Evolutionary conservation across 2,329 filamentous ascomycete species (phyloP).

Genomic region (Aureobasidium mangrovei): DNA sequence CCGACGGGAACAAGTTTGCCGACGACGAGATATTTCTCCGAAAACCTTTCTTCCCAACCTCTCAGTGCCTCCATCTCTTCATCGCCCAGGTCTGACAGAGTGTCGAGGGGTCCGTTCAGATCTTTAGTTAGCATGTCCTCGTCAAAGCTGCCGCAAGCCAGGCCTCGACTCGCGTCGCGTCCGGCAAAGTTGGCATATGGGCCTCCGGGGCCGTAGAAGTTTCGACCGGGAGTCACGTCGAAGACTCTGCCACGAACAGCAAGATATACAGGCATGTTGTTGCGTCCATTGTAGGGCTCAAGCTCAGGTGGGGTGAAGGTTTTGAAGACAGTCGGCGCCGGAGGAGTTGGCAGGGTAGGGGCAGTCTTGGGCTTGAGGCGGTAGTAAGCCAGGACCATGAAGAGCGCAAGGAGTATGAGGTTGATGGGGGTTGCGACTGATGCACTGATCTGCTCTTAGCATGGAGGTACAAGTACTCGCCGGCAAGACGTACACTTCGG

Average conservation of each 20-base stretch:
- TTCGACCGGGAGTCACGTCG: conserved; percentile 75
- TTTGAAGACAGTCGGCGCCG: conserved; percentile 72
- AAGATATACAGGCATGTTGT: conserved; percentile 70
- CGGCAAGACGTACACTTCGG: conserved; percentile 33
- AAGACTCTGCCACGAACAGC: conserved; percentile 88
- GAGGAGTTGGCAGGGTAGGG: conserved; percentile 44
- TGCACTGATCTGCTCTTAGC: conserved; percentile 32
- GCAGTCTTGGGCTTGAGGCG: conserved; percentile 40
- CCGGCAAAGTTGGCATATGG: conserved; percentile 96
- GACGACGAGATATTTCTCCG: conserved; percentile 91
- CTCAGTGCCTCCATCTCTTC: conserved; percentile 76
- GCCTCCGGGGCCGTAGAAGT: conserved; percentile 93
- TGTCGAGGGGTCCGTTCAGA: conserved; percentile 73
- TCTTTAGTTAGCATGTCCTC: conserved; percentile 91
- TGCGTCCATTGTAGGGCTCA: conserved; percentile 73
- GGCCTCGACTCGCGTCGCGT: conserved; percentile 75
- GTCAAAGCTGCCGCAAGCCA: conserved; percentile 89
- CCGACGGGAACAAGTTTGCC: conserved; percentile 68
- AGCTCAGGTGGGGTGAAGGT: conserved; percentile 76
- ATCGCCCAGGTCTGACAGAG: conserved; percentile 57
- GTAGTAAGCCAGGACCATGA: conserved; percentile 48
- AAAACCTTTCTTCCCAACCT: conserved; percentile 90
- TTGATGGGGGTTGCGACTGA: conserved; percentile 53
- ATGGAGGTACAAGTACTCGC: conserved; percentile 12
- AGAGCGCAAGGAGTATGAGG: conserved; percentile 50